A percentile compares a stretch with the other conserved stretches of the same genome.
phyloP scores from a whole-genome alignment of 1,139 yeast species.

The Nakaseomyces sp. region DNA sequence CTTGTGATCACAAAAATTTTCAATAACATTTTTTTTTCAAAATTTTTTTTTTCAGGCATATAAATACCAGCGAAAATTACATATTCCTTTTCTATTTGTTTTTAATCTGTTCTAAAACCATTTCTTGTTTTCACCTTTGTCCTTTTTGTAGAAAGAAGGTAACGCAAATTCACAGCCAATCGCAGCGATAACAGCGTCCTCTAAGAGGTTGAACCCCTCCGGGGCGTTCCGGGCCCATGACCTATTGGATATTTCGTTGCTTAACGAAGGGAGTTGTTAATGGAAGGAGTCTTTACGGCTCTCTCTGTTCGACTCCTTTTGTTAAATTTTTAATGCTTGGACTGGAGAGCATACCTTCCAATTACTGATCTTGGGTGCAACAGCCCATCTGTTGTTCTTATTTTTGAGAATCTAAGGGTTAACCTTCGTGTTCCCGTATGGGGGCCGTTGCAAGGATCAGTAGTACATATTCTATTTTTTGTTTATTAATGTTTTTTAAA shows the following conservation, averaged over 20 bases:
- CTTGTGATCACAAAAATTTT: too few species aligned
- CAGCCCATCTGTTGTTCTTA: constrained; percentile 46
- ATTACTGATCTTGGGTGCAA: constrained; percentile 75
- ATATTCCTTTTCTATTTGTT: too few species aligned
- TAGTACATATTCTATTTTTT: constrained; percentile 39
- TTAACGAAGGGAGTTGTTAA: constrained; percentile 10
- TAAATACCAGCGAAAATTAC: background rate
- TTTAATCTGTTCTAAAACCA: too few species aligned
- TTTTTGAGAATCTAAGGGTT: constrained; percentile 46
- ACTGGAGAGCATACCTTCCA: constrained; percentile 50
- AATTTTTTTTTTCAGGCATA: too few species aligned
- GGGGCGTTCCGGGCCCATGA: constrained; percentile 72
- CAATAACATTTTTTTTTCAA: background rate
- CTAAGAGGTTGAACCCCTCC: constrained; percentile 65
- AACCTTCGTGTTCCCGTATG: constrained; percentile 83
- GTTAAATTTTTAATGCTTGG: constrained; percentile 33
- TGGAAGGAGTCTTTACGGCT: background rate
- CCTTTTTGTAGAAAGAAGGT: constrained; percentile 8
- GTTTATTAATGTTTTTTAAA: background rate
- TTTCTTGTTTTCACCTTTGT: background rate
- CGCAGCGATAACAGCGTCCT: constrained; percentile 56
- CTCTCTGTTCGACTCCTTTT: constrained; percentile 10
- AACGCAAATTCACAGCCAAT: constrained; percentile 70
- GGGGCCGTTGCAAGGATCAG: constrained; percentile 71
- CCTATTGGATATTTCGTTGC: constrained; percentile 51